A percentile compares a stretch with the other conserved stretches of the same genome.
Evolutionary conservation across 2,329 filamentous ascomycete genomes (phyloP).

Genomic region (Intubia oerlemansii): DNA sequence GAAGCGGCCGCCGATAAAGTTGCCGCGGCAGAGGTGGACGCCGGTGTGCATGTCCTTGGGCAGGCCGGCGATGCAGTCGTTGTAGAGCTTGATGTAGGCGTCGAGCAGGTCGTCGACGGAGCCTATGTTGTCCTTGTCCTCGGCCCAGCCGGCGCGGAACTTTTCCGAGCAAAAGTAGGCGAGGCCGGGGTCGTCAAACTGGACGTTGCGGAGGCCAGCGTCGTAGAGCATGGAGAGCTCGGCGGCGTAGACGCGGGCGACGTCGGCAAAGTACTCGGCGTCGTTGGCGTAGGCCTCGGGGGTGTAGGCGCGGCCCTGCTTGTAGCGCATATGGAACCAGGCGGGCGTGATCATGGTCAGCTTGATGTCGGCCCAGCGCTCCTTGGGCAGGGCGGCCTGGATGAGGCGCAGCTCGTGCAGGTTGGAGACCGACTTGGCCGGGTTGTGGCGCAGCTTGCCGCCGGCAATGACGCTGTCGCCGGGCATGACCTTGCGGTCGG

Average conservation of each 20-base stretch:
- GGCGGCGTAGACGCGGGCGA: constrained; percentile 25
- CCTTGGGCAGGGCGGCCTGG: constrained; percentile 30
- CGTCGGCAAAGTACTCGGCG: constrained; percentile 27
- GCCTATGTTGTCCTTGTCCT: constrained; percentile 33
- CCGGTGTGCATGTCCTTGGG: constrained; percentile 49
- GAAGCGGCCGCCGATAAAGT: constrained; percentile 40
- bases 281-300: constrained; percentile 24
- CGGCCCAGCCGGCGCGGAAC: constrained; percentile 43
- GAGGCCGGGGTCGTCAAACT: constrained; percentile 40
- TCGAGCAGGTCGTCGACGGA: constrained; percentile 44
- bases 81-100: constrained; percentile 52
- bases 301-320: constrained; percentile 26
- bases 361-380: constrained; percentile 31
- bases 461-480: constrained; percentile 32
- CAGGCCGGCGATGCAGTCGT: constrained; percentile 39
- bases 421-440: constrained; percentile 21
- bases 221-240: constrained; percentile 26
- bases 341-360: constrained; percentile 39
- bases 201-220: constrained; percentile 28
- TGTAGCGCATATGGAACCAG: constrained; percentile 37
- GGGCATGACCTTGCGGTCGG: constrained; percentile 30
- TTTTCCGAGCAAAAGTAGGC: constrained; percentile 47
- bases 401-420: constrained; percentile 25
- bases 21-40: constrained; percentile 42
- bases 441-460: constrained; percentile 22